These are phyloP conservation scores for Stagonosporopsis rhizophila DNA, from an alignment of 2,329 filamentous ascomycete species.

Conservation along the genomic window DNA sequence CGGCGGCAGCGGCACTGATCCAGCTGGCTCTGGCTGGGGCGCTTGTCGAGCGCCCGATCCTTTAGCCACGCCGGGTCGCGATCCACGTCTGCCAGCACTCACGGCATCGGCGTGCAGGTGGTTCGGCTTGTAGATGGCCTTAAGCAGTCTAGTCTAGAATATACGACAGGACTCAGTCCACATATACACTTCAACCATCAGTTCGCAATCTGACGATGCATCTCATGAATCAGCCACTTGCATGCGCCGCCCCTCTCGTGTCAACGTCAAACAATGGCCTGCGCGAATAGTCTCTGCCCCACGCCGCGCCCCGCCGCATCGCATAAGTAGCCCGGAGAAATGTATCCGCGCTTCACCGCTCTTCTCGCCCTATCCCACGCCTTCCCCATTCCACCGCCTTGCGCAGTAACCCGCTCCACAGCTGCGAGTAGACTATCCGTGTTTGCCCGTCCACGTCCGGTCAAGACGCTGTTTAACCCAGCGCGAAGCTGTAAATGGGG, in stretches of 20 bases:
- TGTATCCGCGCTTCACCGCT: constrained; percentile 19
- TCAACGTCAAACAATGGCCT: constrained; percentile 9
- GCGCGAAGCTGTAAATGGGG: background rate
- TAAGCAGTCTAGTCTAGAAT: constrained; percentile 10
- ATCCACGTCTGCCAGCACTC: background rate
- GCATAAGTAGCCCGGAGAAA: constrained; percentile 12
- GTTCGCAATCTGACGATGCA: constrained; percentile 14
- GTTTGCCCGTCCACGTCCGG: constrained; percentile 11
- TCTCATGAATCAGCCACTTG: constrained; percentile 15
- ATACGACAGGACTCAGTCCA: constrained; percentile 20
- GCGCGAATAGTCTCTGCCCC: constrained; percentile 10
- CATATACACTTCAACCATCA: constrained; percentile 18
- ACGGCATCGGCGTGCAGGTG: constrained; percentile 1
- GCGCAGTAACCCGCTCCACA: constrained; percentile 5
- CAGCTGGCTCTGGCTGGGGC: background rate
- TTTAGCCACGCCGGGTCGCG: constrained; percentile 2
- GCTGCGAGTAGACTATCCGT: constrained; percentile 7
- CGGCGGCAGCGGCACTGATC: background rate
- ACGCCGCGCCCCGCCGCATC: constrained; percentile 8
- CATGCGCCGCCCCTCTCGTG: constrained; percentile 10
- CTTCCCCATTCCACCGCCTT: constrained; percentile 10
- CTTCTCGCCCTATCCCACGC: constrained; percentile 11
- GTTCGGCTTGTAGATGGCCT: constrained; percentile 11
- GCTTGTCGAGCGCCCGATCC: constrained; percentile 3
- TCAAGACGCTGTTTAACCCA: background rate